phyloP scores from a whole-genome alignment of 768 basidiomycete genomes.

The Mycena sanguinolenta region DNA sequence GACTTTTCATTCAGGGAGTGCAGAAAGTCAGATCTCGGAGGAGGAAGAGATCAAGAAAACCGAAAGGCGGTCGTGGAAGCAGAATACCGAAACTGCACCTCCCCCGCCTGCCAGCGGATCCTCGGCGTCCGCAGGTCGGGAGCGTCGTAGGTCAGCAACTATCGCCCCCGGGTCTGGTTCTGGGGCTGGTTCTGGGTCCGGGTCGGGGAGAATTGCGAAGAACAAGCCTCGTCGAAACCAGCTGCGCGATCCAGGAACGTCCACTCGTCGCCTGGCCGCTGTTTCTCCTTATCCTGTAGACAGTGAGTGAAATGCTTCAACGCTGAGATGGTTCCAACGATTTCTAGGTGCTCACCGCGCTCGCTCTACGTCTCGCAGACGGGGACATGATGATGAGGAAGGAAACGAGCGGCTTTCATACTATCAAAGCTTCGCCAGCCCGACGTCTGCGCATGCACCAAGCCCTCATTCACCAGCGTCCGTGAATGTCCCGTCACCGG shows the following conservation, averaged over 20 bases:
- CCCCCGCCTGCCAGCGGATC: slow-evolving; percentile 41
- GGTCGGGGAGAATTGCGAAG: slow-evolving; percentile 62
- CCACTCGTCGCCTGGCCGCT: slow-evolving; percentile 66
- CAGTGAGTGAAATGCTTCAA: slow-evolving; percentile 55
- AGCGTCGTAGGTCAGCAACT: slow-evolving; percentile 70
- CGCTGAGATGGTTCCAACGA: slow-evolving; percentile 4
- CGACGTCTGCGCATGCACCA: slow-evolving; percentile 58
- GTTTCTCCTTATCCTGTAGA: slow-evolving; percentile 77
- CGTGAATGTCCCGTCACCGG: slow-evolving; percentile 78
- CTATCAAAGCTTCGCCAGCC: slow-evolving; percentile 70
- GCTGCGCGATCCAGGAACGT: slow-evolving; percentile 67
- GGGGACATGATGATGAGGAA: slow-evolving; percentile 77
- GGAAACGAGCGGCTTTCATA: slow-evolving; percentile 60
- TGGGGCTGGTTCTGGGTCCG: too few species aligned
- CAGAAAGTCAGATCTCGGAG: too few species aligned
- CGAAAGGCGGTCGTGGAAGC: too few species aligned
- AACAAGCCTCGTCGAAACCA: slow-evolving; percentile 65
- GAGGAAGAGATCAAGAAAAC: too few species aligned
- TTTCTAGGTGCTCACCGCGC: slow-evolving; percentile 71
- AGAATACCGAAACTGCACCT: slow-evolving; percentile 38
- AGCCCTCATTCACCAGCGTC: slow-evolving; percentile 85
- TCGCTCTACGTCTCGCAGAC: slow-evolving; percentile 81
- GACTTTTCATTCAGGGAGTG: too few species aligned
- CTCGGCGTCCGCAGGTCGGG: slow-evolving; percentile 49
- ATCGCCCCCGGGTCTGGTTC: slow-evolving; percentile 58